Base-by-base conservation (phyloP, 176 grass and related monocot genomes). In the Phragmites australis region DNA sequence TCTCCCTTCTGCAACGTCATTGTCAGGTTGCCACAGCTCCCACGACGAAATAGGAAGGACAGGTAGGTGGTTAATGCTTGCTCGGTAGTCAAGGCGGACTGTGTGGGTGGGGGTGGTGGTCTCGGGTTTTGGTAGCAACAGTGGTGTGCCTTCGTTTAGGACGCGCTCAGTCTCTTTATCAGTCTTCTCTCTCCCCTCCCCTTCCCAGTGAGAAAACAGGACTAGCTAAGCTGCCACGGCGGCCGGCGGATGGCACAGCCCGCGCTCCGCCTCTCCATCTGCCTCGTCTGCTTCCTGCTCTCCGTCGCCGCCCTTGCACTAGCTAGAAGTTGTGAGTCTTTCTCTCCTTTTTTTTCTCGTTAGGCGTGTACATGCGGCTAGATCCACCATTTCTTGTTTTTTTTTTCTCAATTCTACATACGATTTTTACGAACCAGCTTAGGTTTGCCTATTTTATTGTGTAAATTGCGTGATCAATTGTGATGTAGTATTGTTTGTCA, bases 11-110 rank as follows among this genome's bases (percentile, higher is more conserved):
- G n/a, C n/a, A n/a, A n/a, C n/a, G n/a, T n/a, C n/a, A n/a, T n/a
- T n/a, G n/a, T n/a, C n/a, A n/a, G n/a, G n/a, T n/a, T n/a, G n/a
- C n/a, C n/a, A n/a, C n/a, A n/a, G n/a, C n/a, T n/a, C n/a, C n/a
- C n/a, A n/a, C n/a, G n/a, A n/a, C n/a, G n/a, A n/a, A n/a, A n/a
- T n/a, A n/a, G 31, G 21, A 49, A 54, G 46, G 76, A 79, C 61
- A 32, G 12, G 47, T 21, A 25, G 21, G 21, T n/a, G 14, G 22
- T 79, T 40, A 79, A 66, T 67, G 76, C 75, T 43, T 62, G 75
- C 75, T 58, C 75, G 74, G 56, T 49, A 32, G 58, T 64, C 75
- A 77, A 77, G 75, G 58, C 75, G 58, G 42, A n/a, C 18, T 11
- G 18, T 10, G 56, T 43, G 41, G 23, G n/a, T n/a, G n/a, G 54